phyloP scores from a whole-genome alignment of 768 basidiomycete species.

The Trametes cingulata region DNA sequence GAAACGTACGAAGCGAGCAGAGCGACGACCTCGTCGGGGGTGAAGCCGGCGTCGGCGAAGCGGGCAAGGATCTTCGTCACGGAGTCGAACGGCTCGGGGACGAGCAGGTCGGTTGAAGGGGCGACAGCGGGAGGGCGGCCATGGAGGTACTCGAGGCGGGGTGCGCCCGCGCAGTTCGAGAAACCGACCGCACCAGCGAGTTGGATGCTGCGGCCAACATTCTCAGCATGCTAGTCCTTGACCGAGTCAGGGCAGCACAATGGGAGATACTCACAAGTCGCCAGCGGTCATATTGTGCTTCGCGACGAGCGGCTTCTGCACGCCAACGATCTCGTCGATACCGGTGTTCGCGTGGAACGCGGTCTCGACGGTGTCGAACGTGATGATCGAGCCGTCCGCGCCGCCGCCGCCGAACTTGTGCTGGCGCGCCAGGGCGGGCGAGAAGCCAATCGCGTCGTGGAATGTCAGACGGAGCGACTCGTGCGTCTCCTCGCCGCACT shows the following conservation, averaged over 20 bases:
- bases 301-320: conserved; percentile 20
- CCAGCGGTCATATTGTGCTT: conserved; percentile 24
- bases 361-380: conserved; percentile 25
- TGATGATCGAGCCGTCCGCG: conserved; percentile 29
- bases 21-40: conserved; percentile 24
- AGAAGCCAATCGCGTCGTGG: conserved; percentile 25
- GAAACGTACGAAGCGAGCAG: conserved; percentile 26
- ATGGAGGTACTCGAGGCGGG: conserved; percentile 27
- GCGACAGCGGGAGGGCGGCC: conserved; percentile 3
- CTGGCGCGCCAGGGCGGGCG: conserved; percentile 6
- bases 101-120: conserved; percentile 12
- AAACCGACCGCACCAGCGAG: conserved; percentile 32
- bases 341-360: conserved; percentile 28
- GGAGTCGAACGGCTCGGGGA: conserved; percentile 25
- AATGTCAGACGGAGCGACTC: conserved; percentile 31
- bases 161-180: conserved; percentile 33
- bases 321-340: conserved; percentile 26
- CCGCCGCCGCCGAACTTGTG: conserved; percentile 24
- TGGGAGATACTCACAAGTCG: conserved; percentile 23
- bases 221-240: neutral
- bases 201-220: conserved; percentile 21
- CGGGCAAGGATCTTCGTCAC: conserved; percentile 28
- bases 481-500: conserved; percentile 36
- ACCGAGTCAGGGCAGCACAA: neutral
- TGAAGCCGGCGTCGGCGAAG: conserved; percentile 29